Percentiles rank a stretch among this genome's conserved stretches.
Conservation (phyloP, 2,329 filamentous ascomycete genomes). For the Arthrobotrys sphaeroides region DNA sequence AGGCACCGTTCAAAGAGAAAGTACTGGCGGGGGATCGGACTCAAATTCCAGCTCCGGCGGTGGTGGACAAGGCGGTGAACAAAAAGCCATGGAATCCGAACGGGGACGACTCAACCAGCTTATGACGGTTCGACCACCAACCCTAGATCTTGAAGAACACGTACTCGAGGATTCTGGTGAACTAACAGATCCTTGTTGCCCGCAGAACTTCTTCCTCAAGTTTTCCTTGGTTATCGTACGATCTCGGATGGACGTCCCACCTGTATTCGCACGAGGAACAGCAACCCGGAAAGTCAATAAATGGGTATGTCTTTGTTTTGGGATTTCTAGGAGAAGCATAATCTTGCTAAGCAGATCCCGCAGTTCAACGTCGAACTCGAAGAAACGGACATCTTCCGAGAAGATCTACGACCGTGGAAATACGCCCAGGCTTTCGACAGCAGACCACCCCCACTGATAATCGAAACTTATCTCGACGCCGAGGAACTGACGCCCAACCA, state of each 20-base stretch:
- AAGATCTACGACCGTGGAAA: slow-evolving; percentile 84
- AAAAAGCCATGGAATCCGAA: slow-evolving; percentile 50
- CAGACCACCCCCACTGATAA: slow-evolving; percentile 81
- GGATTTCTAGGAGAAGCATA: not conserved
- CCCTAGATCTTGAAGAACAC: not conserved
- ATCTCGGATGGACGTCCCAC: slow-evolving; percentile 52
- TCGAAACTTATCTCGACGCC: slow-evolving; percentile 89
- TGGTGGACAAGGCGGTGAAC: slow-evolving; percentile 37
- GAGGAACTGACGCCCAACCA: slow-evolving; percentile 82
- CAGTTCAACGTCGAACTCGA: slow-evolving; percentile 96
- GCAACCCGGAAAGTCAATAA: slow-evolving; percentile 52
- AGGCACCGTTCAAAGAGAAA: slow-evolving; percentile 36
- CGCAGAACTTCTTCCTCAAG: slow-evolving; percentile 53
- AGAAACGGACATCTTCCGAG: slow-evolving; percentile 85
- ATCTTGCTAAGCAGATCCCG: slow-evolving; percentile 1
- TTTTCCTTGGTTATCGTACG: slow-evolving; percentile 50
- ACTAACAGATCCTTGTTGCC: slow-evolving; percentile 1
- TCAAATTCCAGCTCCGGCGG: slow-evolving; percentile 46
- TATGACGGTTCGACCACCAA: slow-evolving; percentile 43
- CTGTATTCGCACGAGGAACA: slow-evolving; percentile 50
- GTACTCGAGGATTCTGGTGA: not conserved
- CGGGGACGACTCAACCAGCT: slow-evolving; percentile 49
- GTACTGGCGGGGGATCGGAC: slow-evolving; percentile 33
- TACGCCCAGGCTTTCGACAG: slow-evolving; percentile 78
- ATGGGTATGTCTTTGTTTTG: slow-evolving; percentile 35